A percentile compares a stretch with the other conserved stretches of the same genome.
phyloP scores from a whole-genome alignment of 345 rosid genomes.

The Murraya paniculata region DNA sequence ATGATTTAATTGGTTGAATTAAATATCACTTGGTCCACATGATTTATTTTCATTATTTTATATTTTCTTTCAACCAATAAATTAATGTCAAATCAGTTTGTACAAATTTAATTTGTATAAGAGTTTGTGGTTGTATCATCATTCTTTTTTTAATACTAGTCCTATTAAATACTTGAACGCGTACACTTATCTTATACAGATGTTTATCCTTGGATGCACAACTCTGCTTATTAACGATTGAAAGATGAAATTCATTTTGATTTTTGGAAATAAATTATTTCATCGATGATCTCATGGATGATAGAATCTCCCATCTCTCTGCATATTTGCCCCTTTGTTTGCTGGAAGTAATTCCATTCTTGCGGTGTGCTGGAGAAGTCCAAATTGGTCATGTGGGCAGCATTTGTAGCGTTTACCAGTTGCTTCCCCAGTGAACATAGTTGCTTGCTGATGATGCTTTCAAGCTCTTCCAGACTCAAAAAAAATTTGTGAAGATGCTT shows the following conservation, averaged over 20 bases:
- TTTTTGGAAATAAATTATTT: slow-evolving; percentile 15
- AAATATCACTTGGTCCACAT: too few relatives aligned
- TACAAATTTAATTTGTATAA: too few relatives aligned
- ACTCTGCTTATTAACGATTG: too few relatives aligned
- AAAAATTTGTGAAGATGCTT: slow-evolving; percentile 9
- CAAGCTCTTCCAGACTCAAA: slow-evolving; percentile 15
- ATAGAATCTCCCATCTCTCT: slow-evolving; percentile 28
- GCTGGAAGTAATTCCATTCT: slow-evolving; percentile 20
- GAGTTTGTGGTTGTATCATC: too few relatives aligned
- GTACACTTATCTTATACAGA: not conserved
- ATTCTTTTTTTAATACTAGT: too few relatives aligned
- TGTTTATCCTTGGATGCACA: too few relatives aligned
- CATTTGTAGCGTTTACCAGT: not conserved
- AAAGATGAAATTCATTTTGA: not conserved
- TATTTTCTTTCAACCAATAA: too few relatives aligned
- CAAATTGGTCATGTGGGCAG: slow-evolving; percentile 2
- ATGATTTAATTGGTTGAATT: too few relatives aligned
- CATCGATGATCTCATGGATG: slow-evolving; percentile 22
- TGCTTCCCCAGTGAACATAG: slow-evolving; percentile 17
- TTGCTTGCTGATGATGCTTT: slow-evolving; percentile 18
- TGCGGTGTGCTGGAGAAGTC: slow-evolving; percentile 15
- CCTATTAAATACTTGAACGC: not conserved
- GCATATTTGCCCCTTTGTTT: slow-evolving; percentile 20
- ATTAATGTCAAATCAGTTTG: too few relatives aligned
- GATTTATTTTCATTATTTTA: too few relatives aligned